Conservation (phyloP, 2,329 filamentous ascomycete species). For the Scedosporium dehoogii region DNA sequence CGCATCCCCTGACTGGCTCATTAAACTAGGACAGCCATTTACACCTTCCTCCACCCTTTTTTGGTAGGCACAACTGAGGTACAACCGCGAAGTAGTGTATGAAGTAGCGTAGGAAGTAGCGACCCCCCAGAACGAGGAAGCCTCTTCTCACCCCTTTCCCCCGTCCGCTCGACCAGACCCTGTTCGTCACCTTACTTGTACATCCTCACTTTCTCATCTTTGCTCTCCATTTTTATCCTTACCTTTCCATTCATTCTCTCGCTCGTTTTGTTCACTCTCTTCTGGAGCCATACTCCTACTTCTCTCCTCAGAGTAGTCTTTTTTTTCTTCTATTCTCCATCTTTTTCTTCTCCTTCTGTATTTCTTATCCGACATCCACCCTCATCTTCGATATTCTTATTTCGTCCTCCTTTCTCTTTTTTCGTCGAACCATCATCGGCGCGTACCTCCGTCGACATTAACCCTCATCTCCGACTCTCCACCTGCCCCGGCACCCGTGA, state of each 20-base stretch:
- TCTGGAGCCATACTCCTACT: slow-evolving; percentile 9
- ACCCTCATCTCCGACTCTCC: slow-evolving; percentile 1
- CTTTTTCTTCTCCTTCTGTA: slow-evolving; percentile 2
- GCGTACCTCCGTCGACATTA: not conserved
- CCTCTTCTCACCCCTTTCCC: slow-evolving; percentile 4
- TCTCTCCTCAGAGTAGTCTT: slow-evolving; percentile 8
- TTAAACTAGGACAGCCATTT: slow-evolving; percentile 24
- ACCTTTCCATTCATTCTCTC: slow-evolving; percentile 7
- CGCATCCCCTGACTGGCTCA: slow-evolving; percentile 13
- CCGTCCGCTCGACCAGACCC: slow-evolving; percentile 3
- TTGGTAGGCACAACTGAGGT: slow-evolving; percentile 3
- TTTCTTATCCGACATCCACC: slow-evolving; percentile 2
- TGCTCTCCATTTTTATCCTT: not conserved
- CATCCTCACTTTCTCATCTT: slow-evolving; percentile 1
- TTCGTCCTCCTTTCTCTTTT: not conserved
- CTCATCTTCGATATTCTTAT: slow-evolving; percentile 1
- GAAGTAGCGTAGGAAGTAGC: no score
- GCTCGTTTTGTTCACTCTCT: slow-evolving; percentile 7
- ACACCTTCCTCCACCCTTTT: slow-evolving; percentile 16
- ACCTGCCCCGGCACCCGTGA: not conserved
- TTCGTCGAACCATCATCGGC: not conserved
- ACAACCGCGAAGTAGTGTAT: not conserved
- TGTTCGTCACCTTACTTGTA: slow-evolving; percentile 6
- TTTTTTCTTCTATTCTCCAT: slow-evolving; percentile 7
- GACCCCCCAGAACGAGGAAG: not conserved